Conservation (phyloP, 1,284 basidiomycete species). For the Cutaneotrichosporon curvatum region DNA sequence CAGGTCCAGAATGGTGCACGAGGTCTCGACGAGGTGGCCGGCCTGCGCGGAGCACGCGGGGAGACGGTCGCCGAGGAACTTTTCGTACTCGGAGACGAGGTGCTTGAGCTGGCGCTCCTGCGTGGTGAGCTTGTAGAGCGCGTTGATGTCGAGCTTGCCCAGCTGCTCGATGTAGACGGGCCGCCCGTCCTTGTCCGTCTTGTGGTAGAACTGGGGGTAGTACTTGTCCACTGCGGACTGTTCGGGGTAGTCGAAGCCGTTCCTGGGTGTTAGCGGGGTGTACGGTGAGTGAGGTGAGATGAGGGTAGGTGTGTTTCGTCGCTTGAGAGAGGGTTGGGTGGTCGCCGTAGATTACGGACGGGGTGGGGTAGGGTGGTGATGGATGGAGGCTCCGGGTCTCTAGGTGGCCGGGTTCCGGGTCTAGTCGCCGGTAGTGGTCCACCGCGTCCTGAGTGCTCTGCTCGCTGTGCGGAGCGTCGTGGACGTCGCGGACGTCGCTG, state of each 20-base stretch:
- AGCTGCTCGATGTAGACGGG: conserved; percentile 93
- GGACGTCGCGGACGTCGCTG: too few species aligned
- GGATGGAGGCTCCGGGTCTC: too few species aligned
- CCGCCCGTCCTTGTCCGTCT: conserved; percentile 91
- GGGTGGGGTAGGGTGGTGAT: too few species aligned
- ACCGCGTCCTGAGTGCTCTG: too few species aligned
- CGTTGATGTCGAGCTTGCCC: conserved; percentile 79
- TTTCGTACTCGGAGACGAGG: conserved; percentile 91
- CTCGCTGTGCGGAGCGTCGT: too few species aligned
- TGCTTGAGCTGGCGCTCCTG: conserved; percentile 82
- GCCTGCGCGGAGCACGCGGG: conserved; percentile 64
- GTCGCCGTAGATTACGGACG: too few species aligned
- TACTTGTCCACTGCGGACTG: conserved; percentile 77
- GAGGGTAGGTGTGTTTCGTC: too few species aligned
- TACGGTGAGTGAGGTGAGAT: too few species aligned
- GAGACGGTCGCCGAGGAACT: conserved; percentile 69
- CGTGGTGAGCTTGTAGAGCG: conserved; percentile 72
- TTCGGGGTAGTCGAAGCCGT: conserved; percentile 79
- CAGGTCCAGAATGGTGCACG: conserved; percentile 95
- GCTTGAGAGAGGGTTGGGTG: too few species aligned
- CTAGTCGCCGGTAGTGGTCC: too few species aligned
- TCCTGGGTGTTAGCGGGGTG: conserved; percentile 48
- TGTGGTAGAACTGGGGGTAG: conserved; percentile 96
- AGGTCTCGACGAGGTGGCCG: conserved; percentile 91
- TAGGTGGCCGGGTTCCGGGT: too few species aligned